Evolutionary conservation across 176 grass and related monocot genomes (phyloP).

Genomic region (Musa itinerans): DNA sequence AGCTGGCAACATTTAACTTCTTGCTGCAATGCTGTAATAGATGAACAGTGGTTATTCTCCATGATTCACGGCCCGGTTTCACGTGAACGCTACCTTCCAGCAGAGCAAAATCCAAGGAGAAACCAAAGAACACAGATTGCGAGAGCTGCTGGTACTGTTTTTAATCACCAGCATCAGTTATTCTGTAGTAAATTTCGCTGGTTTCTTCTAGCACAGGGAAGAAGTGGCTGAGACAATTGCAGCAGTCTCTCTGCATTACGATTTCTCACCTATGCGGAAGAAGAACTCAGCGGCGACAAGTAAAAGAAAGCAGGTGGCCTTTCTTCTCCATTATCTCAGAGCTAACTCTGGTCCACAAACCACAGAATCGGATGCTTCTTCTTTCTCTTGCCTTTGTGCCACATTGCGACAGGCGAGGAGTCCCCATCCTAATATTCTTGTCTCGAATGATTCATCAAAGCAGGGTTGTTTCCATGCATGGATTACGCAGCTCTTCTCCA

Average conservation of each 20-base stretch:
- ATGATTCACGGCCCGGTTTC: neutral
- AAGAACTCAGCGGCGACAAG: neutral
- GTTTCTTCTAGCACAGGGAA: too few relatives aligned
- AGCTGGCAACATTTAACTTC: constrained; percentile 4
- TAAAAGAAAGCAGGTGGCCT: neutral
- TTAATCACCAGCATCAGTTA: too few relatives aligned
- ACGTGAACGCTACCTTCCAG: neutral
- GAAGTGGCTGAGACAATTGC: neutral
- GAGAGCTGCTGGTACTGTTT: neutral
- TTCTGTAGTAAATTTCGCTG: too few relatives aligned
- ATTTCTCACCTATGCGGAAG: too few relatives aligned
- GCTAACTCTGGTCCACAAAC: neutral
- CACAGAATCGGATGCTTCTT: constrained; percentile 1
- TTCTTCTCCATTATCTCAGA: constrained; percentile 6
- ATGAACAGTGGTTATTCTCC: neutral
- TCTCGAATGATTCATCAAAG: neutral
- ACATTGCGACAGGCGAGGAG: too few relatives aligned
- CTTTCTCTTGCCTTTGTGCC: neutral
- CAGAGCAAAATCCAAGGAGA: neutral
- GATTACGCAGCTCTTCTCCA: too few relatives aligned
- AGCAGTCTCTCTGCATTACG: neutral
- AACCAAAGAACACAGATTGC: neutral
- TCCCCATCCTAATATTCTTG: constrained; percentile 1
- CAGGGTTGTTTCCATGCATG: too few relatives aligned
- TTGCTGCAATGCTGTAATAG: neutral